phyloP scores from a whole-genome alignment of 106 monocot genomes.

The Dendrobium huoshanense region DNA sequence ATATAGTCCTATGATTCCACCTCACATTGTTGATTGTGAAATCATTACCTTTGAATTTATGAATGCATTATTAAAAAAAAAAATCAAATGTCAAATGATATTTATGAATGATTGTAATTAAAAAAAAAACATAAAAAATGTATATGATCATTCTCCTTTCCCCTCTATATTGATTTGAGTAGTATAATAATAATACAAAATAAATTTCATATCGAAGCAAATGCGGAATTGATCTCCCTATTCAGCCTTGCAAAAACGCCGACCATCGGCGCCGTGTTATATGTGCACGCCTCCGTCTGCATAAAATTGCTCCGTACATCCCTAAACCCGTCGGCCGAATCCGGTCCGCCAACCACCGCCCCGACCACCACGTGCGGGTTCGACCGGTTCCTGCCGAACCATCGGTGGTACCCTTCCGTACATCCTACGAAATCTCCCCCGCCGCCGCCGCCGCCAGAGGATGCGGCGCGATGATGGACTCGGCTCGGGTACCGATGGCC shows the following conservation, averaged over 20 bases:
- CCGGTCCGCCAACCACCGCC: slow-evolving; percentile 57
- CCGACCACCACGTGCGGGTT: slow-evolving; percentile 51
- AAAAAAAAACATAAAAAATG: too few relatives aligned
- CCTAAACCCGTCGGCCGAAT: slow-evolving; percentile 28
- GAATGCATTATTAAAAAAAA: too few relatives aligned
- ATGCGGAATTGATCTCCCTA: too few relatives aligned
- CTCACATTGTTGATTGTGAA: too few relatives aligned
- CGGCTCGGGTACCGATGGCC: slow-evolving; percentile 29
- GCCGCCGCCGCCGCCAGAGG: slow-evolving; percentile 22
- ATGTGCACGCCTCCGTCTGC: slow-evolving; percentile 69
- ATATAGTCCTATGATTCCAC: too few relatives aligned
- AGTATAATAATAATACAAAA: too few relatives aligned
- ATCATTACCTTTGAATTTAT: too few relatives aligned
- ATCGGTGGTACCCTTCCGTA: slow-evolving; percentile 43
- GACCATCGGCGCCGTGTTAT: slow-evolving; percentile 55
- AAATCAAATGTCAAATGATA: too few relatives aligned
- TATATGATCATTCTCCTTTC: too few relatives aligned
- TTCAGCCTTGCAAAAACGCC: slow-evolving; percentile 47
- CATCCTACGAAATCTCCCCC: slow-evolving; percentile 43
- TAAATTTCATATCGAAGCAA: too few relatives aligned
- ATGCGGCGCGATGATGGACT: slow-evolving; percentile 60
- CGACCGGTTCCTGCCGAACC: slow-evolving; percentile 39
- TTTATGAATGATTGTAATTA: too few relatives aligned
- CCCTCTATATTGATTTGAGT: too few relatives aligned
- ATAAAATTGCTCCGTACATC: slow-evolving; percentile 49